Evolutionary conservation across 345 rosid genomes (phyloP), one percentile per base, ranked within the genome.

Genomic region (Moringa oleifera): DNA sequence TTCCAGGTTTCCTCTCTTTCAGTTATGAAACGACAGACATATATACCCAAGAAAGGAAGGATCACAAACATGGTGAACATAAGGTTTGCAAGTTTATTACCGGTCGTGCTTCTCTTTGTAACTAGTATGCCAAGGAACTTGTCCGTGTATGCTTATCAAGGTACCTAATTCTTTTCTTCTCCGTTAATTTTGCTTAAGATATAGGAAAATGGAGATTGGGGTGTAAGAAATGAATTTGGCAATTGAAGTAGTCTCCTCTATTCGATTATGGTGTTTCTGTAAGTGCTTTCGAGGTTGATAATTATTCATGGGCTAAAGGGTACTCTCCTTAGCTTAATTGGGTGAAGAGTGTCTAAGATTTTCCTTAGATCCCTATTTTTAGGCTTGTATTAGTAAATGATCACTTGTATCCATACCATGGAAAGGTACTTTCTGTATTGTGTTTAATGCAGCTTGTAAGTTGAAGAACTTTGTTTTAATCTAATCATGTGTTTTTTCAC

Each of bases 261-360:
- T 19, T 55, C 28, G 71, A 51, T 28, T 57, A 22, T 53, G 50
- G 64, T 76, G 65, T 59, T 51, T 82, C 65, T 66, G 69, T n/a
- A n/a, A n/a, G 74, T 53, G 80, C 72, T 63, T 77, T 68, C 68
- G 56, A 54, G 31, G 71, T 78, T 61, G 86, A 81, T 74, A 76
- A 76, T 70, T 66, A 64, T 50, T 74, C n/a, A n/a, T n/a, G 72
- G 25, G 78, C 80, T 58, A 79, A 68, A 36, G 72, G 55, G 24
- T 83, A 76, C 53, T 67, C 80, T 69, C 83, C 83, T 53, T 73
- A 63, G 53, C 77, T 74, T 72, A 79, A 81, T 72, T 76, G 72
- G 73, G 59, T 46, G 55, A 55, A 28, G 51, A 41, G 6, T 41
- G 12, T 41, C 16, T 5, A 41, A 15, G 12, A 41, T 15, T 16